Evolutionary conservation across 768 basidiomycete genomes (phyloP), one percentile per base, ranked within the genome.

Genomic region (Gautieria morchelliformis): DNA sequence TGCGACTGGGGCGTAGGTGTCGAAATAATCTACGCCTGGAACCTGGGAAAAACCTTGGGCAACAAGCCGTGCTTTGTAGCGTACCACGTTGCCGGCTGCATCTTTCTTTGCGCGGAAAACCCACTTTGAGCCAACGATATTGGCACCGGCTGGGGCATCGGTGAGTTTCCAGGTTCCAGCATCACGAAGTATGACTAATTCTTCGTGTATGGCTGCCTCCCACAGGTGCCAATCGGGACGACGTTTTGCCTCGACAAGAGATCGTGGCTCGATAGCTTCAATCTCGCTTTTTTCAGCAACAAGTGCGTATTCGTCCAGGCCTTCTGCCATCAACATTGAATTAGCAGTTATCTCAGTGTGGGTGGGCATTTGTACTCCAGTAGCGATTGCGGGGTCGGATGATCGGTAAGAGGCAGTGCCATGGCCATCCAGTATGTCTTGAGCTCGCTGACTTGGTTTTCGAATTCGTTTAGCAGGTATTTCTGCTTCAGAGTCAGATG

Each of bases 31-130:
- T 10, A 66, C 51, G 48, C n/a, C n/a, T n/a, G n/a, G n/a, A n/a
- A n/a, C n/a, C n/a, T n/a, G n/a, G n/a, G n/a, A n/a, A n/a, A n/a
- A n/a, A n/a, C n/a, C n/a, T n/a, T n/a, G n/a, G n/a, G n/a, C n/a
- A n/a, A n/a, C n/a, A n/a, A n/a, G n/a, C n/a, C n/a, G n/a, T n/a
- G n/a, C n/a, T n/a, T n/a, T n/a, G n/a, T n/a, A n/a, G n/a, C n/a
- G n/a, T n/a, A n/a, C n/a, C n/a, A n/a, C n/a, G n/a, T n/a, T n/a
- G n/a, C n/a, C n/a, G n/a, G n/a, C n/a, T n/a, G n/a, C 52, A 56
- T 71, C 62, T 22, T 58, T 27, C 54, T 72, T 74, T 1, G 60
- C 39, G 0, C 54, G 59, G 57, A 66, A 71, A 22, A 73, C 65
- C 58, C 68, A 67, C 32, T 57, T 59, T 15, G 61, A 60, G 0